Conservation (phyloP, 2,329 filamentous ascomycete species). For the Aspergillus sp. region DNA sequence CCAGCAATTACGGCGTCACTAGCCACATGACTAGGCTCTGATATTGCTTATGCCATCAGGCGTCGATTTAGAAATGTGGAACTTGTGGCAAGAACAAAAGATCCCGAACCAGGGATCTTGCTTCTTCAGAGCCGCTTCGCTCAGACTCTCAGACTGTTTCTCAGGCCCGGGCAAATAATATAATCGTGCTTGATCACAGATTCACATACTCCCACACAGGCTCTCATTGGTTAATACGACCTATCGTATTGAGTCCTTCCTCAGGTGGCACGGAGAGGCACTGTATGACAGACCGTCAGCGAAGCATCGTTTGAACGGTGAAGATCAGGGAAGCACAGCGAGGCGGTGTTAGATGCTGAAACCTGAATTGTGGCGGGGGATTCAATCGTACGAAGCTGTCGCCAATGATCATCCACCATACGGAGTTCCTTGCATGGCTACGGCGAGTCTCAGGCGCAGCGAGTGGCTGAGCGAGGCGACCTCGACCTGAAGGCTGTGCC, state of each 20-base stretch:
- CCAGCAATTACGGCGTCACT: not conserved
- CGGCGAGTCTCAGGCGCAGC: not conserved
- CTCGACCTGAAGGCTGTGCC: not conserved
- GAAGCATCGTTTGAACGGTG: not conserved
- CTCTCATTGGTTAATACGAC: not conserved
- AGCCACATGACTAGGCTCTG: not conserved
- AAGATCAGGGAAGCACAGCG: conserved; percentile 11
- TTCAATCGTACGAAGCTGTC: conserved; percentile 8
- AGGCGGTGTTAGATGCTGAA: conserved; percentile 22
- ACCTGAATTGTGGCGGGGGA: conserved; percentile 19
- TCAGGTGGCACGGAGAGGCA: not conserved
- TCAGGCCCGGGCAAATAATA: too few species aligned
- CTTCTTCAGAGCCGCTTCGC: not conserved
- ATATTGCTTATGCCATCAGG: not conserved
- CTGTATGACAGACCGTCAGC: not conserved
- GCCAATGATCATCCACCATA: conserved; percentile 9
- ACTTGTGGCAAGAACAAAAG: not conserved
- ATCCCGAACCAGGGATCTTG: not conserved
- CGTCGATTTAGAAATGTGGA: not conserved
- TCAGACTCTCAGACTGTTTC: too few species aligned
- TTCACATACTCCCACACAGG: not conserved
- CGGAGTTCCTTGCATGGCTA: not conserved
- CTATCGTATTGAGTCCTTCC: not conserved
- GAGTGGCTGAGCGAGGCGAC: not conserved
- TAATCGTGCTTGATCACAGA: not conserved